Percentiles rank a stretch among this genome's conserved stretches.
Conservation (phyloP, 805 yeast species). For the Candida ponderosae region DNA sequence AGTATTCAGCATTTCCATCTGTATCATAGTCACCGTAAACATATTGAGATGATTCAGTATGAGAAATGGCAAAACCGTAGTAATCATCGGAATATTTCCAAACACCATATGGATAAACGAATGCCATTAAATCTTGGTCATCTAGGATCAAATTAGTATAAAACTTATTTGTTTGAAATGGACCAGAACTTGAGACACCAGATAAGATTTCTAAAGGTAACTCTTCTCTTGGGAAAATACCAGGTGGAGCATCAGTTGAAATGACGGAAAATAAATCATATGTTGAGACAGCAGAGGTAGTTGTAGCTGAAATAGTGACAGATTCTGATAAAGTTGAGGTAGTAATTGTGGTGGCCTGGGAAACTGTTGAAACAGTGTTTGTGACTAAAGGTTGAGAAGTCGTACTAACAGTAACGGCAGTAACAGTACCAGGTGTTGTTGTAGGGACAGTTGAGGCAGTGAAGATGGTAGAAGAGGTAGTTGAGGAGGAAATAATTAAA, state of each 20-base stretch:
- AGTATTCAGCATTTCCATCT: conserved; percentile 33
- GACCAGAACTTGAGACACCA: conserved; percentile 36
- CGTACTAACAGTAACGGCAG: neutral
- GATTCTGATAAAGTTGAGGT: conserved; percentile 20
- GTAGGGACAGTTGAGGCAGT: neutral
- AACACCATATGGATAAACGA: conserved; percentile 60
- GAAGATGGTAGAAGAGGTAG: conserved; percentile 8
- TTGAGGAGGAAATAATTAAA: conserved; percentile 4
- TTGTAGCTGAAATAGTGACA: conserved; percentile 4
- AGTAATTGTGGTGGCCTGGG: conserved; percentile 22
- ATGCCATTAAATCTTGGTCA: conserved; percentile 44
- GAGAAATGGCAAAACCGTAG: conserved; percentile 58
- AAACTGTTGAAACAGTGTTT: conserved; percentile 22
- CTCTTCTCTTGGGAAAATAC: conserved; percentile 36
- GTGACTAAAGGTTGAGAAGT: conserved; percentile 7
- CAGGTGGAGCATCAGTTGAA: conserved; percentile 35
- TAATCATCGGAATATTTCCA: conserved; percentile 41
- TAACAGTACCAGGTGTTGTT: neutral
- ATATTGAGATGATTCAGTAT: conserved; percentile 37
- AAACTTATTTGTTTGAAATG: conserved; percentile 71
- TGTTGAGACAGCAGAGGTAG: conserved; percentile 10
- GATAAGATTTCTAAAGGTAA: conserved; percentile 38
- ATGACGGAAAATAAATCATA: conserved; percentile 42
- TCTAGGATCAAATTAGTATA: conserved; percentile 57
- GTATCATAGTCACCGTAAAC: conserved; percentile 41